Percentiles rank a stretch among this genome's conserved stretches.
Conservation (phyloP, 495 filamentous ascomycete genomes). For the Hypoxylon fragiforme region DNA sequence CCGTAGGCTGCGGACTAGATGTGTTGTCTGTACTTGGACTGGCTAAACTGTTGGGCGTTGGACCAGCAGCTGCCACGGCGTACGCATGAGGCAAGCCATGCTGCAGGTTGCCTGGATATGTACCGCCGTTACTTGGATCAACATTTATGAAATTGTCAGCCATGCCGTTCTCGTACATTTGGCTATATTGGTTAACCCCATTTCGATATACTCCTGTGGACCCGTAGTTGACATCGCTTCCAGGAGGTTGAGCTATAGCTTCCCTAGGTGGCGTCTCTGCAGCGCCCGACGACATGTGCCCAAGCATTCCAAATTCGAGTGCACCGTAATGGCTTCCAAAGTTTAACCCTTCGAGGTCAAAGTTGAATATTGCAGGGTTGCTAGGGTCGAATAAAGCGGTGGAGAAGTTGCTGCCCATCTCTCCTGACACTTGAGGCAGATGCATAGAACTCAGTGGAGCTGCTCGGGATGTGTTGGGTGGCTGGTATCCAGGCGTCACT, state of each 20-base stretch:
- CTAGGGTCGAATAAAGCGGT: slow-evolving; percentile 78
- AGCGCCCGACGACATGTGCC: slow-evolving; percentile 87
- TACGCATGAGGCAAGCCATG: slow-evolving; percentile 56
- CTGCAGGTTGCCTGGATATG: slow-evolving; percentile 53
- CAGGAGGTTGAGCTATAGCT: slow-evolving; percentile 36
- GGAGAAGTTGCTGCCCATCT: slow-evolving; percentile 50
- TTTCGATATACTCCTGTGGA: slow-evolving; percentile 49
- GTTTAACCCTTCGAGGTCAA: slow-evolving; percentile 89
- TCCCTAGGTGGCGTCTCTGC: slow-evolving; percentile 78
- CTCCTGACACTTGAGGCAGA: slow-evolving; percentile 44
- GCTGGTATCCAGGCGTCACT: slow-evolving; percentile 67
- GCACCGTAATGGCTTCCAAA: slow-evolving; percentile 96
- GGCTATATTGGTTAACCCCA: slow-evolving; percentile 46
- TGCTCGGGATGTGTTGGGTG: slow-evolving; percentile 44
- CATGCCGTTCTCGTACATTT: slow-evolving; percentile 47
- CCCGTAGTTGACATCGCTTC: slow-evolving; percentile 46
- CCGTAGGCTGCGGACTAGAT: slow-evolving; percentile 50
- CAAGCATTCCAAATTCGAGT: slow-evolving; percentile 90
- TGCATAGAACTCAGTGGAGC: slow-evolving; percentile 37
- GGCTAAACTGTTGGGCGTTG: slow-evolving; percentile 48
- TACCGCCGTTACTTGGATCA: slow-evolving; percentile 42
- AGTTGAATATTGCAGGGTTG: slow-evolving; percentile 89
- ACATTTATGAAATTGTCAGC: slow-evolving; percentile 46
- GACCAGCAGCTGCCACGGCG: slow-evolving; percentile 51
- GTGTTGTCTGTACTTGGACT: slow-evolving; percentile 56